phyloP scores from a whole-genome alignment of 2,329 filamentous ascomycete species.

The Taxawa tesnikishii region DNA sequence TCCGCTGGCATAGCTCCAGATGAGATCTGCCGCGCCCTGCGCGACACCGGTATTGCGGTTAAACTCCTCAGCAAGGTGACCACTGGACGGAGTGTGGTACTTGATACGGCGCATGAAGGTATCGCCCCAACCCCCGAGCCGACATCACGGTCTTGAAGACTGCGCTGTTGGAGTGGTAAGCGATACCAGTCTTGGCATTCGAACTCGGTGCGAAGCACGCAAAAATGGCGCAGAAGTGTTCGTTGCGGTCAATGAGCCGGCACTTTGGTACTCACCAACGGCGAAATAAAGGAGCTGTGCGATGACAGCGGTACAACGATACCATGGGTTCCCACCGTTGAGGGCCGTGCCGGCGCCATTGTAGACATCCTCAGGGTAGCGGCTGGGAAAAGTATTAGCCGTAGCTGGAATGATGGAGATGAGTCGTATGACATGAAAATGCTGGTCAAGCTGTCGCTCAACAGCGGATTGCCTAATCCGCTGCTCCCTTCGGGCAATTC shows the following conservation, averaged over 20 bases:
- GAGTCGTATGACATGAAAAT: no score
- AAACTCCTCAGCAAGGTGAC: conserved; percentile 18
- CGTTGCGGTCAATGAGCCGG: conserved; percentile 14
- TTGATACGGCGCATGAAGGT: conserved; percentile 21
- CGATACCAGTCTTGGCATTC: conserved; percentile 10
- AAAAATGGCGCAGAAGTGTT: conserved; percentile 19
- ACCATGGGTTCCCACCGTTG: conserved; percentile 23
- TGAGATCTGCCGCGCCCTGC: conserved; percentile 19
- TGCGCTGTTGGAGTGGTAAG: conserved; percentile 12
- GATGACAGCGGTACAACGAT: conserved; percentile 20
- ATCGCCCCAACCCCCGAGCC: conserved; percentile 20
- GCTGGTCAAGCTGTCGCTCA: no score
- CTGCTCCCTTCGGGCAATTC: no score
- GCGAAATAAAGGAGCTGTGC: conserved; percentile 18
- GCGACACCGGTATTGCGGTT: conserved; percentile 16
- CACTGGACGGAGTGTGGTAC: conserved; percentile 16
- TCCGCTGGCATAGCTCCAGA: conserved; percentile 21
- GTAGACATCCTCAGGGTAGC: conserved; percentile 23
- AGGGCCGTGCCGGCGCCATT: conserved; percentile 17
- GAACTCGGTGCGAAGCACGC: conserved; percentile 19
- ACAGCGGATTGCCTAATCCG: no score
- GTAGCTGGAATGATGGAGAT: no score
- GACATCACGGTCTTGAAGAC: conserved; percentile 13
- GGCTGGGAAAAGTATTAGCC: conserved; percentile 9
- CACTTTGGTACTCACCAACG: conserved; percentile 10